A percentile compares a stretch with the other conserved stretches of the same genome.
These are phyloP conservation scores for Phaseolus lunatus DNA, from an alignment of 306 rosid species.

Conservation along the genomic window DNA sequence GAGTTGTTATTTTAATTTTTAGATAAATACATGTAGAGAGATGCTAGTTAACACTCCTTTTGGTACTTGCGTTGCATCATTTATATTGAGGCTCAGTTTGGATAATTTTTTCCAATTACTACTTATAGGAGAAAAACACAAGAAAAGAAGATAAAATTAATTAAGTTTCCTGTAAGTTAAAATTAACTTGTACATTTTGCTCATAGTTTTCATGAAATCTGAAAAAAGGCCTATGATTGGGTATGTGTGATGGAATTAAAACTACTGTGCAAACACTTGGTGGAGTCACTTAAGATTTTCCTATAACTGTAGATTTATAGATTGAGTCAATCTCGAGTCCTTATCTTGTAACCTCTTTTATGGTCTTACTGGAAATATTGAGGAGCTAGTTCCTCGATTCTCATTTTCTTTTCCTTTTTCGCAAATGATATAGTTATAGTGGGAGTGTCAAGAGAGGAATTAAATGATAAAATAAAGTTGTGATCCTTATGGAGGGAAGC, in stretches of 20 bases:
- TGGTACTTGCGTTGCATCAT: background rate
- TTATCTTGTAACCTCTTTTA: background rate
- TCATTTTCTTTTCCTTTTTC: background rate
- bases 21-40: background rate
- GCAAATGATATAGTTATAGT: background rate
- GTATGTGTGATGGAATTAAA: background rate
- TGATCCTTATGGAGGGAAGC: background rate
- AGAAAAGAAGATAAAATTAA: background rate
- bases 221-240: background rate
- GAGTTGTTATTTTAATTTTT: background rate
- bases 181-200: background rate
- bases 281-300: background rate
- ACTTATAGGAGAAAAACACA: no score
- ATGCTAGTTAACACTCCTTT: background rate
- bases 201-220: background rate
- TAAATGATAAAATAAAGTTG: background rate
- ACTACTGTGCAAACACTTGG: background rate
- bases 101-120: no score
- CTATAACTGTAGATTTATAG: background rate
- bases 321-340: background rate
- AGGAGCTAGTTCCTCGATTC: background rate
- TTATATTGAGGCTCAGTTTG: background rate
- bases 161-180: background rate
- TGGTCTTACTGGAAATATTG: background rate
- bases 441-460: background rate